Conservation (phyloP, 176 grass and related monocot genomes). For the Aegilops speltoides region DNA sequence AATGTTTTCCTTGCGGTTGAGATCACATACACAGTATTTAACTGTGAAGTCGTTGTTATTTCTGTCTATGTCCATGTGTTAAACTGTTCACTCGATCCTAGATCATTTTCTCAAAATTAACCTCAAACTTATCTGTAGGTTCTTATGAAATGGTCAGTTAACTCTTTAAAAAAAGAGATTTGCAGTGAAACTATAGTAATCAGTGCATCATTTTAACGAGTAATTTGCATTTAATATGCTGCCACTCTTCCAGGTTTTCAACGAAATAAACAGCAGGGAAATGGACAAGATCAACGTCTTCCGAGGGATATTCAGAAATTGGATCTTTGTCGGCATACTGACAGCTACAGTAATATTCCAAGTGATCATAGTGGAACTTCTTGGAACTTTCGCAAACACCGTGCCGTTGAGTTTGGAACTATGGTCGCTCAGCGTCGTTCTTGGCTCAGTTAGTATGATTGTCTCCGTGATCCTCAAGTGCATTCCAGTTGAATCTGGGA, state of each 20-base stretch:
- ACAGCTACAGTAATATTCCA: conserved; percentile 71
- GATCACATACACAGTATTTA: not conserved
- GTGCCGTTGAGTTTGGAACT: conserved; percentile 61
- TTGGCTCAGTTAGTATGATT: conserved; percentile 74
- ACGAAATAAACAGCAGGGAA: conserved; percentile 89
- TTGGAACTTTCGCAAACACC: conserved; percentile 75
- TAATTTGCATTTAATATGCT: conserved; percentile 13
- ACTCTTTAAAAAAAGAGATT: not conserved
- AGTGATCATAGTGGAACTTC: conserved; percentile 77
- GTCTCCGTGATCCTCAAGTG: conserved; percentile 71
- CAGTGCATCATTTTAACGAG: not conserved
- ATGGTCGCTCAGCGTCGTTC: conserved; percentile 60
- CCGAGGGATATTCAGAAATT: conserved; percentile 60
- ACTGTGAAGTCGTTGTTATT: not conserved
- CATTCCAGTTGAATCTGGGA: conserved; percentile 58
- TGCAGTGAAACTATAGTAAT: not conserved
- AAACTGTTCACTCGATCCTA: not conserved
- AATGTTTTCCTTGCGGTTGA: not conserved
- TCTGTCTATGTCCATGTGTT: not conserved
- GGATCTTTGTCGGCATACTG: conserved; percentile 68
- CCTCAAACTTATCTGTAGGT: too few relatives aligned
- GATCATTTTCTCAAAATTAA: too few relatives aligned
- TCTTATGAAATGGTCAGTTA: too few relatives aligned
- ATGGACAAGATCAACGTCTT: conserved; percentile 92
- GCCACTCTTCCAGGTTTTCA: conserved; percentile 63